These are phyloP conservation scores for Arabidopsis hybrid DNA, from an alignment of 441 rosid genomes.

Conservation along the genomic window DNA sequence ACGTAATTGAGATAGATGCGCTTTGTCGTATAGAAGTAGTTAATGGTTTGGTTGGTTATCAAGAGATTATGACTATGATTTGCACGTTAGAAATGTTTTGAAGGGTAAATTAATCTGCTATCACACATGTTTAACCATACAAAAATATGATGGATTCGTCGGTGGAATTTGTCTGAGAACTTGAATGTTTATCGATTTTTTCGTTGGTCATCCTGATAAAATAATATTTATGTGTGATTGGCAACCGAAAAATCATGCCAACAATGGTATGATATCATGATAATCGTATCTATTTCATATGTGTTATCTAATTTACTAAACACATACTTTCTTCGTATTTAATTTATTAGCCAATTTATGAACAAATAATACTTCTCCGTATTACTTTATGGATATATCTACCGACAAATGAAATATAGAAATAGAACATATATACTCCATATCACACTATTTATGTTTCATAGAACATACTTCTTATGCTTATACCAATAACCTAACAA, in stretches of 20 bases:
- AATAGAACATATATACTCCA: too few species aligned
- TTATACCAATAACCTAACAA: conserved; percentile 3
- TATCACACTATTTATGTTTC: conserved; percentile 16
- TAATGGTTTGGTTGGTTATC: background rate
- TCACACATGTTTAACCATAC: background rate
- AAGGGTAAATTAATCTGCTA: background rate
- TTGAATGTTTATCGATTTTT: background rate
- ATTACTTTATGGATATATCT: background rate
- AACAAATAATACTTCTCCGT: background rate
- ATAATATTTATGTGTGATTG: background rate
- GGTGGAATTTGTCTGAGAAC: background rate
- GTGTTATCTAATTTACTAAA: background rate
- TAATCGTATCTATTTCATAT: background rate
- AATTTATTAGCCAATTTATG: background rate
- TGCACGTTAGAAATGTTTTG: background rate
- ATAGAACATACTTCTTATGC: conserved; percentile 36
- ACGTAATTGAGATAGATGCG: background rate
- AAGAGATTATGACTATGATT: background rate
- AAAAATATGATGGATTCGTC: background rate
- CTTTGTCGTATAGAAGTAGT: background rate
- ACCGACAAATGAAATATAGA: background rate
- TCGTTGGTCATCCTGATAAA: background rate
- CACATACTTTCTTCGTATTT: background rate
- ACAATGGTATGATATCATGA: background rate
- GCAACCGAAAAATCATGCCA: background rate